These are phyloP conservation scores for Tritrichomonas foetus DNA, from an alignment of 208 protist genomes.

Conservation along the genomic window DNA sequence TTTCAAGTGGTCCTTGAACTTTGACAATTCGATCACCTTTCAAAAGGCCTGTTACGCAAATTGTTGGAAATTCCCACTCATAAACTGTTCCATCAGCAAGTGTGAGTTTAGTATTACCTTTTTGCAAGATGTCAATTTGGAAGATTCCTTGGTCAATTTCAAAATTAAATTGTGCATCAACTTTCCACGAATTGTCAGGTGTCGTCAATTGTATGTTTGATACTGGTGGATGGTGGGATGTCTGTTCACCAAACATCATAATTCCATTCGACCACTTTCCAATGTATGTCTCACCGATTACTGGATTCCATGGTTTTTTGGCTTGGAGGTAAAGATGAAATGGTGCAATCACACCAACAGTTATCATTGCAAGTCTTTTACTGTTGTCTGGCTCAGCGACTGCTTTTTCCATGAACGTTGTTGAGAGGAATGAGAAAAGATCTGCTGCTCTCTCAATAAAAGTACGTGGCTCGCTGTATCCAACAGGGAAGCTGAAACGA, in stretches of 20 bases:
- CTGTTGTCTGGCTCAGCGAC: not conserved
- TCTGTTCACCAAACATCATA: slow-evolving; percentile 42
- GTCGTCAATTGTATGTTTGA: slow-evolving; percentile 38
- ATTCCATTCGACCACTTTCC: slow-evolving; percentile 1
- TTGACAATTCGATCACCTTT: not conserved
- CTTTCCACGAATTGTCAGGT: slow-evolving; percentile 31
- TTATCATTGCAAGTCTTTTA: slow-evolving; percentile 25
- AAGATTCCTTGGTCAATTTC: not conserved
- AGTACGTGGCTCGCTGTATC: slow-evolving; percentile 40
- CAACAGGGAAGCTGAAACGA: slow-evolving; percentile 23
- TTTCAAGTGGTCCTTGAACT: not conserved
- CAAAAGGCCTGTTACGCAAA: not conserved
- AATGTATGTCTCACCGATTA: slow-evolving; percentile 30
- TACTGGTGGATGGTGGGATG: slow-evolving; percentile 45
- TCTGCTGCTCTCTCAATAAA: slow-evolving; percentile 44
- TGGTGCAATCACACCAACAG: slow-evolving; percentile 3
- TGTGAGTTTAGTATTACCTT: not conserved
- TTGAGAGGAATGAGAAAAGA: slow-evolving; percentile 24
- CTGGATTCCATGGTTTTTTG: slow-evolving; percentile 48
- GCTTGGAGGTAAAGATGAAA: slow-evolving; percentile 39
- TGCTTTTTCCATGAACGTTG: slow-evolving; percentile 20
- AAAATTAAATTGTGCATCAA: not conserved
- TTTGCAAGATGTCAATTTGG: not conserved
- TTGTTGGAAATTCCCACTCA: slow-evolving; percentile 25
- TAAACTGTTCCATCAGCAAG: not conserved